Base-by-base conservation (phyloP, 495 filamentous ascomycete genomes). In the Penicillium macrosclerotiorum region DNA sequence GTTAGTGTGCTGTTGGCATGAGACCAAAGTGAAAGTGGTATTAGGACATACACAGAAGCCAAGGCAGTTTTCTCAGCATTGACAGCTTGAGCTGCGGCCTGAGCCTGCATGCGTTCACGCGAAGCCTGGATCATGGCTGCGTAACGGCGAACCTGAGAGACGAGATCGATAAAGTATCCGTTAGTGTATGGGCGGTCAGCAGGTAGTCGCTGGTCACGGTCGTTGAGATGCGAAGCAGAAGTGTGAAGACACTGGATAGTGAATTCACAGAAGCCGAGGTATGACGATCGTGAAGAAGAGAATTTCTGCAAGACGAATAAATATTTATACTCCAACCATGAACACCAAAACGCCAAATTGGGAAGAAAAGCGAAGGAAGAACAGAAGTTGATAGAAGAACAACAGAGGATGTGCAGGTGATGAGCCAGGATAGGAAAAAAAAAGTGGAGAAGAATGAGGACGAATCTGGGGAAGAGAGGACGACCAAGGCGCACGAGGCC, bases 121-220 rank as follows among this genome's bases (percentile, higher is more conserved):
- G 71, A 69, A 32, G 72, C 76, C n/a, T 74, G 72, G 58, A 85
- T 72, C 62, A 76, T 72, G 9, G 69, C 65, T 37, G 85, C 85
- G 76, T 88, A 87, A 43, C 82, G 79, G 57, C 80, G 79, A 42
- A 88, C 85, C 80, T 95, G 89, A 54, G 88, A 86, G 59, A 91
- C 78, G 42, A 95, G 84, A 73, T 97, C 92, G 60, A 95, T 81
- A 57, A 96, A 96, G 73, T 97, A 97, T 49, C 83, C 83, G 75
- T 83, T 86, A 78, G 80, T 89, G 72, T 96, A 97, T 25, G 88
- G 89, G 45, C 83, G 81, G 63, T 97, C 92, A 62, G 80, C 68
- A 31, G 88, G 85, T 51, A 86, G 79, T 33, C 83, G 85, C 60
- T 87, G 83, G 63, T 97, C 92, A 49, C 80, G 80, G 55, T 89